Percentiles rank a stretch among this genome's conserved stretches.
phyloP scores from a whole-genome alignment of 2,329 filamentous ascomycete genomes.

The Cladosporium sp. region DNA sequence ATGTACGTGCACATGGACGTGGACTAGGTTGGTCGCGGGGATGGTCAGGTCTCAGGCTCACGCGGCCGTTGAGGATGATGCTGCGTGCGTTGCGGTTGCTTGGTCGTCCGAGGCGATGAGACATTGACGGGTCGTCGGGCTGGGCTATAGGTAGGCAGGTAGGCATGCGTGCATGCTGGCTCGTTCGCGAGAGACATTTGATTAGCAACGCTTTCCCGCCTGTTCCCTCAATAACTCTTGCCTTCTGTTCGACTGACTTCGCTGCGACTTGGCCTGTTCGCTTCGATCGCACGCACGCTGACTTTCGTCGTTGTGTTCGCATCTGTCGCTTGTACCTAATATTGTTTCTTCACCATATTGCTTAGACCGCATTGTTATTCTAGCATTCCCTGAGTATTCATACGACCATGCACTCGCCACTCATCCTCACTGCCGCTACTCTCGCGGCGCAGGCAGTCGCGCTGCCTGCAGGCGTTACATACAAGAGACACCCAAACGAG shows the following conservation, averaged over 20 bases:
- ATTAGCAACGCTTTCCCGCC: not conserved
- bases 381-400: not conserved
- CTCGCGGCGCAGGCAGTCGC: conserved; percentile 7
- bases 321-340: not conserved
- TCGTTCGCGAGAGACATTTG: not conserved
- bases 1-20: not conserved
- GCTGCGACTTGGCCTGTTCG: not conserved
- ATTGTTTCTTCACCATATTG: not conserved
- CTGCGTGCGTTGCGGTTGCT: not conserved
- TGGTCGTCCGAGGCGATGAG: conserved; percentile 17
- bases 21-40: not conserved
- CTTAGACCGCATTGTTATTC: not conserved
- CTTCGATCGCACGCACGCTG: not conserved
- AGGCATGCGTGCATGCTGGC: not conserved
- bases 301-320: not conserved
- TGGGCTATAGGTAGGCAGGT: not conserved
- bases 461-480: not conserved
- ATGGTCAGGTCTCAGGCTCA: conserved; percentile 12
- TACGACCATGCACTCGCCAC: not conserved
- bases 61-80: conserved; percentile 15
- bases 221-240: not conserved
- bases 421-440: not conserved
- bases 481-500: not conserved
- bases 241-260: not conserved
- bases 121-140: not conserved